A percentile compares a stretch with the other conserved stretches of the same genome.
phyloP scores from a whole-genome alignment of 2,329 filamentous ascomycete species.

The Botrytis squamosa region DNA sequence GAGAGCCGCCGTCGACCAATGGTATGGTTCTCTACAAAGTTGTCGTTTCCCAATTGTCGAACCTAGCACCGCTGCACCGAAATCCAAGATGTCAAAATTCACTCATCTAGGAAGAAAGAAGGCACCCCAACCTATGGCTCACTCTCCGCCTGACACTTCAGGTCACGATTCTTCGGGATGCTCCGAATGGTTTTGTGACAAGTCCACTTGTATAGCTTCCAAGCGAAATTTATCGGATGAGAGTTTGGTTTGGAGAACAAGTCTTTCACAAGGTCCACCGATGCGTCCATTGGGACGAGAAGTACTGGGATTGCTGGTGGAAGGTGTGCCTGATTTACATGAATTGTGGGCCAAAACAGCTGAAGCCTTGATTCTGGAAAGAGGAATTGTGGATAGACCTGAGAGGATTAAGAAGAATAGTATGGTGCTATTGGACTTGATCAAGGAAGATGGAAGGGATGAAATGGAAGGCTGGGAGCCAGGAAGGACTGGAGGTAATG shows the following conservation, averaged over 20 bases:
- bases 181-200: conserved; percentile 41
- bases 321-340: conserved; percentile 57
- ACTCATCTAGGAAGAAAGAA: conserved; percentile 57
- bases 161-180: conserved; percentile 34
- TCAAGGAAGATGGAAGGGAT: conserved; percentile 58
- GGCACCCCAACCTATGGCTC: conserved; percentile 23
- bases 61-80: conserved; percentile 40
- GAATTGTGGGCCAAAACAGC: conserved; percentile 63
- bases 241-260: conserved; percentile 57
- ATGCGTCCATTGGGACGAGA: conserved; percentile 56
- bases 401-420: conserved; percentile 63
- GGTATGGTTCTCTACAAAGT: conserved; percentile 54
- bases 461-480: conserved; percentile 58
- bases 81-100: conserved; percentile 51
- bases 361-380: conserved; percentile 59
- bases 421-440: conserved; percentile 62
- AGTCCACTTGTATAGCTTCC: conserved; percentile 34
- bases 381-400: conserved; percentile 56
- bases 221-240: conserved; percentile 33
- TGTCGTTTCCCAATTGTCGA: conserved; percentile 39
- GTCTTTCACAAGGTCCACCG: conserved; percentile 59
- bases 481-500: conserved; percentile 19
- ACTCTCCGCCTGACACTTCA: conserved; percentile 17
- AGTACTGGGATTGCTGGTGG: conserved; percentile 50
- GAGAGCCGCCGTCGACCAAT: conserved; percentile 57